These are phyloP conservation scores for Actinomortierella wolfii DNA, from an alignment of 371 early-diverging fungal species.

Conservation along the genomic window DNA sequence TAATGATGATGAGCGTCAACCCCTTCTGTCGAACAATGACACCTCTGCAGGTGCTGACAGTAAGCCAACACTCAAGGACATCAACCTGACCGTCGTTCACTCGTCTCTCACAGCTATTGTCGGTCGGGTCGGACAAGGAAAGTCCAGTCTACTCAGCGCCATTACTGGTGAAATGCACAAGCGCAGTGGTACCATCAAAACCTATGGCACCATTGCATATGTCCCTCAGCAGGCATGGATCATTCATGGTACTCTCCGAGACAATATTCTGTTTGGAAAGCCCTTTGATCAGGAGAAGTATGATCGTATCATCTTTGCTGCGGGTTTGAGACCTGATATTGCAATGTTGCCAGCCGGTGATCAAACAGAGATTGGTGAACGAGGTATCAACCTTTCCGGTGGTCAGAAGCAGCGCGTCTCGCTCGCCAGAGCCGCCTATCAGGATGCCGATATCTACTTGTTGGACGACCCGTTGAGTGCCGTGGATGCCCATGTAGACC, in stretches of 20 bases:
- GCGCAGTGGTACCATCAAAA: constrained; percentile 58
- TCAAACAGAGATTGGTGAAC: constrained; percentile 92
- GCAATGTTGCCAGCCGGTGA: constrained; percentile 80
- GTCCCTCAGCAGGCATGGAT: constrained; percentile 93
- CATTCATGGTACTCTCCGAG: constrained; percentile 84
- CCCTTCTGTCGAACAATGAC: background rate
- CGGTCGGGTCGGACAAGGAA: constrained; percentile 74
- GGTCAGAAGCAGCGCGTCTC: constrained; percentile 81
- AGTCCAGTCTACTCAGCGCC: constrained; percentile 35
- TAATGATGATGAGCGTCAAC: background rate
- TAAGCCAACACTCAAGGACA: constrained; percentile 54
- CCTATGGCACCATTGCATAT: constrained; percentile 85
- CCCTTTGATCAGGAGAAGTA: constrained; percentile 79
- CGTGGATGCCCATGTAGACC: constrained; percentile 92
- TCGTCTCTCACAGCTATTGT: constrained; percentile 73
- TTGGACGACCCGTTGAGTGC: constrained; percentile 62
- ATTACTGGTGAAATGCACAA: constrained; percentile 44
- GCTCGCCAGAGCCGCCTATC: constrained; percentile 59
- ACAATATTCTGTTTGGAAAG: constrained; percentile 93
- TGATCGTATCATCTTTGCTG: constrained; percentile 61
- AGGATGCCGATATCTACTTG: constrained; percentile 61
- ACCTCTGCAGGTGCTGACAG: constrained; percentile 12
- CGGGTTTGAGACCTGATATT: constrained; percentile 78
- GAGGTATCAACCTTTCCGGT: constrained; percentile 89
- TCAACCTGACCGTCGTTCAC: constrained; percentile 61